phyloP scores from a whole-genome alignment of 495 filamentous ascomycete species.

The Hypomontagnella submonticulosa region DNA sequence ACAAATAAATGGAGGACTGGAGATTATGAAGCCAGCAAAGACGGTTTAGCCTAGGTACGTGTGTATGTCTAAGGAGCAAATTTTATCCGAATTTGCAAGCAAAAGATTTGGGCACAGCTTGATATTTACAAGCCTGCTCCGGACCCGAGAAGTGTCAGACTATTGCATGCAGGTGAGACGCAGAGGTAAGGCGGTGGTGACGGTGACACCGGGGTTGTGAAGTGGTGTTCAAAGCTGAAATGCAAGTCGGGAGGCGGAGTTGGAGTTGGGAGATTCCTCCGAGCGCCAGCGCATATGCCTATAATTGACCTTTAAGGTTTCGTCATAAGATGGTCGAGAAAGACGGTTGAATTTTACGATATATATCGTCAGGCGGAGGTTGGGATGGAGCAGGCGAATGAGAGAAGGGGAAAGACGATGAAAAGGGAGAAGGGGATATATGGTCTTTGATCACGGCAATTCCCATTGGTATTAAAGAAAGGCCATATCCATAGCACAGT shows the following conservation, averaged over 20 bases:
- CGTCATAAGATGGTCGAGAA: constrained; percentile 31
- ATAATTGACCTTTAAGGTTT: constrained; percentile 27
- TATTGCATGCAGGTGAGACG: constrained; percentile 35
- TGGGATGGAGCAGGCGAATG: constrained; percentile 17
- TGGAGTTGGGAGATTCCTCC: constrained; percentile 25
- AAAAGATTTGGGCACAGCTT: neutral
- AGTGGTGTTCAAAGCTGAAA: constrained; percentile 30
- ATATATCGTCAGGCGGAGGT: constrained; percentile 28
- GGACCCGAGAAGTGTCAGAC: constrained; percentile 16
- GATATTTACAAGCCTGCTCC: constrained; percentile 23
- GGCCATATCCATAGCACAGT: constrained; percentile 41
- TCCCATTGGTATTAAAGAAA: constrained; percentile 34
- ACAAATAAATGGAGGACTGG: neutral
- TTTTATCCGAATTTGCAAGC: neutral
- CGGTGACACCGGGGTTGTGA: constrained; percentile 22
- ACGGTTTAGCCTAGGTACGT: neutral
- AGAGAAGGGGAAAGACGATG: constrained; percentile 6
- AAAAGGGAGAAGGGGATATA: constrained; percentile 29
- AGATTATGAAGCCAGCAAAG: constrained; percentile 7
- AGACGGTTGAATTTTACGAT: constrained; percentile 17
- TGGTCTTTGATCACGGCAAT: constrained; percentile 34
- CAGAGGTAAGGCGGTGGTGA: constrained; percentile 16
- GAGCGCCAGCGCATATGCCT: constrained; percentile 26
- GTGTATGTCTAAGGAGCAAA: neutral
- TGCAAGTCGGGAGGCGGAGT: constrained; percentile 31